Conservation (phyloP, 148 eudicot genomes). For the Agrostemma githago region DNA sequence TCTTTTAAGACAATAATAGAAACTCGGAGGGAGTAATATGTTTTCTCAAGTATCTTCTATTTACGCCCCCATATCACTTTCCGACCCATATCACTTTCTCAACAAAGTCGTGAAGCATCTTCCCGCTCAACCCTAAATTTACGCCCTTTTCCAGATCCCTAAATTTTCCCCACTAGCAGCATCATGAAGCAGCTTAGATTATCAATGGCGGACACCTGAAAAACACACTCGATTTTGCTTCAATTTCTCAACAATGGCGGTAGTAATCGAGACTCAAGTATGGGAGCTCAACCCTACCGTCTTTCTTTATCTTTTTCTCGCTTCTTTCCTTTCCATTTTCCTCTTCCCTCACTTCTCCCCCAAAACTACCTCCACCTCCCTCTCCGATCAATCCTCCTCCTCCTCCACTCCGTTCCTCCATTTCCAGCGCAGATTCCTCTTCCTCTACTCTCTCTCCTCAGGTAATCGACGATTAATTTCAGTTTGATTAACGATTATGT, state of each 20-base stretch:
- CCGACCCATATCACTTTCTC: no score
- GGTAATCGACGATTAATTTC: slow-evolving; percentile 24
- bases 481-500: not conserved
- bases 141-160: no score
- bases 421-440: slow-evolving; percentile 59
- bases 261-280: slow-evolving; percentile 57
- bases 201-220: slow-evolving; percentile 24
- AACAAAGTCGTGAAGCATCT: no score
- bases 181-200: not conserved
- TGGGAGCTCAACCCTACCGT: slow-evolving; percentile 58
- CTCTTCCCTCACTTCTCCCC: slow-evolving; percentile 43
- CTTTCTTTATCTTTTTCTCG: slow-evolving; percentile 43
- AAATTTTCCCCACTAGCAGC: no score
- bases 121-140: no score
- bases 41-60: no score
- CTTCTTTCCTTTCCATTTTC: slow-evolving; percentile 50
- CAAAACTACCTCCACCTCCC: slow-evolving; percentile 25
- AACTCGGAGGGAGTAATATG: no score
- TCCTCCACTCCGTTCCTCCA: slow-evolving; percentile 43
- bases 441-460: slow-evolving; percentile 64
- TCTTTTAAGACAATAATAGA: no score
- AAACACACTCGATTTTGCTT: slow-evolving; percentile 5
- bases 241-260: slow-evolving; percentile 39
- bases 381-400: slow-evolving; percentile 26
- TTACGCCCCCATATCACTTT: no score